A percentile compares a stretch with the other conserved stretches of the same genome.
Evolutionary conservation across 345 rosid genomes (phyloP).

Genomic region (Gynandropsis gynandra): DNA sequence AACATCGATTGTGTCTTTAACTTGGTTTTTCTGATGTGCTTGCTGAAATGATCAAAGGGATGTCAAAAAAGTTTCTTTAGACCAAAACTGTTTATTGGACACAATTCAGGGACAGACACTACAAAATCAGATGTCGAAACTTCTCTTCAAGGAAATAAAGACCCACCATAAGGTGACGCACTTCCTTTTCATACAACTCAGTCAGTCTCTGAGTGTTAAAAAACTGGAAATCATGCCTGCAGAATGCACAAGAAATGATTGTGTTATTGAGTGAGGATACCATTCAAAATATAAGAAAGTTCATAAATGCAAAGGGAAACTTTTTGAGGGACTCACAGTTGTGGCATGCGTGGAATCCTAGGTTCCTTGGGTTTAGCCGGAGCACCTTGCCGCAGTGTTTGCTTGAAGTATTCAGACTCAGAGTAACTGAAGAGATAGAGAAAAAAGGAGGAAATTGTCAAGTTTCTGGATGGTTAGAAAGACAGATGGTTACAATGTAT

Average conservation of each 20-base stretch:
- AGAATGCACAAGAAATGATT: conserved; percentile 10
- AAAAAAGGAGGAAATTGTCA: background rate
- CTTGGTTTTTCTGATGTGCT: conserved; percentile 94
- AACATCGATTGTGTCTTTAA: conserved; percentile 87
- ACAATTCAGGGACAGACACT: conserved; percentile 8
- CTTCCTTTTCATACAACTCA: conserved; percentile 97
- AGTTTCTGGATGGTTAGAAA: conserved; percentile 10
- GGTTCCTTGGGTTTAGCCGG: conserved; percentile 94
- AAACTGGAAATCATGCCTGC: conserved; percentile 97
- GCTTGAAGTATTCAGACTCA: conserved; percentile 93
- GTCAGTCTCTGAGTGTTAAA: conserved; percentile 92
- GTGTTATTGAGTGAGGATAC: conserved; percentile 6
- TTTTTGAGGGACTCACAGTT: conserved; percentile 47
- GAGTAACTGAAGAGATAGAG: conserved; percentile 53
- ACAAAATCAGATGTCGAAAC: background rate
- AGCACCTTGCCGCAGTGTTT: conserved; percentile 93
- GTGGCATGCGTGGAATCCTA: conserved; percentile 99
- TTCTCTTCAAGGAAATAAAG: conserved; percentile 7
- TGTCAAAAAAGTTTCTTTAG: conserved; percentile 4
- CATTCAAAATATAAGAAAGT: conserved; percentile 4
- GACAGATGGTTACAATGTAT: conserved; percentile 15
- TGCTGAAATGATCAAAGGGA: conserved; percentile 42
- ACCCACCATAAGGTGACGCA: conserved; percentile 91
- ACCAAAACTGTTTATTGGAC: background rate
- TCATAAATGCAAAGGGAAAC: conserved; percentile 1